Conservation (phyloP, 352 stramenopile species). For the Globisporangium carolinianum region DNA sequence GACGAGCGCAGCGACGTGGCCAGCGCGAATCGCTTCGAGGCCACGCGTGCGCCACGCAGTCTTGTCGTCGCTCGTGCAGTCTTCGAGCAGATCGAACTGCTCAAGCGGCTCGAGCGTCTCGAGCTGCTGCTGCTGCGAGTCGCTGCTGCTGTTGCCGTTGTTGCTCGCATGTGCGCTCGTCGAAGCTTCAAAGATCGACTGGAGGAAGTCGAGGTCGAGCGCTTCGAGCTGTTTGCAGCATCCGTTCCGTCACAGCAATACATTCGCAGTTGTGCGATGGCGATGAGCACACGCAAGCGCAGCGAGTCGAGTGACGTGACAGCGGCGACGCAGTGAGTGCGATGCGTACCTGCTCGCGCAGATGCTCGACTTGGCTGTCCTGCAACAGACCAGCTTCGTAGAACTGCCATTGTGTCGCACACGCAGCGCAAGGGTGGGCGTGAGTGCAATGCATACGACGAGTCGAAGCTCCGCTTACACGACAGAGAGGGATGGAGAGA, state of each 20-base stretch:
- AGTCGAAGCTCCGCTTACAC: too few species aligned
- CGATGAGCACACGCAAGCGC: too few species aligned
- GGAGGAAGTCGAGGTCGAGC: conserved; percentile 58
- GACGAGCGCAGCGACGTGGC: conserved; percentile 92
- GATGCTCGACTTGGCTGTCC: conserved; percentile 26
- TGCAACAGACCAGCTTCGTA: conserved; percentile 48
- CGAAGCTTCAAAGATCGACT: conserved; percentile 58
- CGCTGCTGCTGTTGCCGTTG: conserved; percentile 3
- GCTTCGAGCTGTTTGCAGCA: conserved; percentile 33
- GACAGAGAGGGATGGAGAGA: too few species aligned
- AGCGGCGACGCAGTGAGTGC: too few species aligned
- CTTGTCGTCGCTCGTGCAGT: conserved; percentile 34
- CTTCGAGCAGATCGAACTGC: conserved; percentile 50
- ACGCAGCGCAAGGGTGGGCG: background rate
- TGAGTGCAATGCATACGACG: too few species aligned
- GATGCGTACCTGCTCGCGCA: conserved; percentile 37
- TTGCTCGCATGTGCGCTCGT: conserved; percentile 16
- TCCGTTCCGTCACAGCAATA: too few species aligned
- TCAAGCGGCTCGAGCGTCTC: conserved; percentile 54
- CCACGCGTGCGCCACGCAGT: conserved; percentile 40
- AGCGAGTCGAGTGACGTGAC: too few species aligned
- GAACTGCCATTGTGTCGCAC: conserved; percentile 32
- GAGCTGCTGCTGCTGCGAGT: conserved; percentile 5
- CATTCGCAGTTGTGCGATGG: too few species aligned
- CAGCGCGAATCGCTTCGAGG: conserved; percentile 73